Evolutionary conservation across 345 rosid species (phyloP), one percentile per base, ranked within the genome.

Genomic region (Pistacia integerrima): DNA sequence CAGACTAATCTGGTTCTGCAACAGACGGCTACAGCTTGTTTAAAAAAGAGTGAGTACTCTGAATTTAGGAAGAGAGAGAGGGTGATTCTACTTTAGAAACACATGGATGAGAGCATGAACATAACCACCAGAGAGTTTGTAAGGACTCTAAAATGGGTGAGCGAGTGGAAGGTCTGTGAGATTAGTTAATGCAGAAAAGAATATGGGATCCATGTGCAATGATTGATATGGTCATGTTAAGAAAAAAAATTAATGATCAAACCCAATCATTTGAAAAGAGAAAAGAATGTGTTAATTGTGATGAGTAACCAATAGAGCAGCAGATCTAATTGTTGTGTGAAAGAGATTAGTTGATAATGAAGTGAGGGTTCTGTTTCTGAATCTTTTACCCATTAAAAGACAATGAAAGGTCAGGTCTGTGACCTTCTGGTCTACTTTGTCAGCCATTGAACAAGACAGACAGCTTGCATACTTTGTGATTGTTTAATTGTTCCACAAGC

Each of bases 131-230:
- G 17, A 69, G 67, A 46, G 58, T 35, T 28, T 70, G 63, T 22
- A 60, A 54, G 8, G 13, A 11, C 1, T 28, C 22, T 74, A 35
- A 35, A 28, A 8, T 7, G 33, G 22, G 17, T 30, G 58, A 60
- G n/a, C 25, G 13, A 54, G 73, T 62, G 69, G 35, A 60, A 60
- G 35, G 16, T 71, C n/a, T 71, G 10, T 28, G 72, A 52, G 71
- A 70, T 67, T 51, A 73, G 67, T 70, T 62, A 38, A 65, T 25
- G 72, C 62, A 28, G 74, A 46, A 28, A 68, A 67, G 71, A 69
- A 75, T 64, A 69, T 38, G 56, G 75, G 64, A 35, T 54, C 73
- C 90, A 87, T 72, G 90, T 87, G 90, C 85, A 82, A 85, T 85
- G 86, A 85, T 85, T 85, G 78, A 60, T 2, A 54, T 55, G 70